phyloP scores from a whole-genome alignment of 352 stramenopile genomes.

The Pythium dissimile region DNA sequence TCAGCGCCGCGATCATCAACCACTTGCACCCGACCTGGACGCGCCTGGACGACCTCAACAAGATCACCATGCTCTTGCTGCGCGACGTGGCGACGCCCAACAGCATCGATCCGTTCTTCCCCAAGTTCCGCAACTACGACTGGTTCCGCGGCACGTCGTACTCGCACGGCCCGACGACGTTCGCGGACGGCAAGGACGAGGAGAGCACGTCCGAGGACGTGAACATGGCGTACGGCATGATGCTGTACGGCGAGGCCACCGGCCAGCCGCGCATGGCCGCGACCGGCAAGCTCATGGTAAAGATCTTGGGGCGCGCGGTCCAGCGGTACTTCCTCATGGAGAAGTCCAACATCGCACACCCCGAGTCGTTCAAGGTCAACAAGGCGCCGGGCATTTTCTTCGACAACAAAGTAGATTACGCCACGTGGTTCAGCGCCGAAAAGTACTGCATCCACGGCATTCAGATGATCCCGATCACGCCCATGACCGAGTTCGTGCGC shows the following conservation, averaged over 20 bases:
- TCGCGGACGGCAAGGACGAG: slow-evolving; percentile 62
- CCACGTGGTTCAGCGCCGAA: slow-evolving; percentile 69
- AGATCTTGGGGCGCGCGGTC: slow-evolving; percentile 44
- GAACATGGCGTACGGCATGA: slow-evolving; percentile 60
- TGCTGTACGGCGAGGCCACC: slow-evolving; percentile 42
- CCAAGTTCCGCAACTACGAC: slow-evolving; percentile 63
- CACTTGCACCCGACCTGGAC: slow-evolving; percentile 64
- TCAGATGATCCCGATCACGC: slow-evolving; percentile 68
- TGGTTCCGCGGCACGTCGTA: slow-evolving; percentile 74
- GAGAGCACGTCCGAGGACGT: slow-evolving; percentile 67
- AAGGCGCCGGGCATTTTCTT: slow-evolving; percentile 73
- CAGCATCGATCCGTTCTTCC: slow-evolving; percentile 49
- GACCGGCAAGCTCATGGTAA: slow-evolving; percentile 54
- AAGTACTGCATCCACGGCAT: slow-evolving; percentile 77
- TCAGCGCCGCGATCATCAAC: slow-evolving; percentile 61
- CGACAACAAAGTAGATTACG: slow-evolving; percentile 80
- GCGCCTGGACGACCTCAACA: slow-evolving; percentile 46
- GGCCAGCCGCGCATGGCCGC: slow-evolving; percentile 34
- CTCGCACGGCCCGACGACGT: slow-evolving; percentile 56
- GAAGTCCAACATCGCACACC: slow-evolving; percentile 49
- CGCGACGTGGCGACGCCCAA: slow-evolving; percentile 54
- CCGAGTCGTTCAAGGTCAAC: slow-evolving; percentile 31
- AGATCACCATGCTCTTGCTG: slow-evolving; percentile 40
- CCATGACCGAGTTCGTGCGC: slow-evolving; percentile 58
- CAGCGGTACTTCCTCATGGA: slow-evolving; percentile 76